phyloP scores from a whole-genome alignment of 306 rosid genomes.

The Pyrus pyrifolia region DNA sequence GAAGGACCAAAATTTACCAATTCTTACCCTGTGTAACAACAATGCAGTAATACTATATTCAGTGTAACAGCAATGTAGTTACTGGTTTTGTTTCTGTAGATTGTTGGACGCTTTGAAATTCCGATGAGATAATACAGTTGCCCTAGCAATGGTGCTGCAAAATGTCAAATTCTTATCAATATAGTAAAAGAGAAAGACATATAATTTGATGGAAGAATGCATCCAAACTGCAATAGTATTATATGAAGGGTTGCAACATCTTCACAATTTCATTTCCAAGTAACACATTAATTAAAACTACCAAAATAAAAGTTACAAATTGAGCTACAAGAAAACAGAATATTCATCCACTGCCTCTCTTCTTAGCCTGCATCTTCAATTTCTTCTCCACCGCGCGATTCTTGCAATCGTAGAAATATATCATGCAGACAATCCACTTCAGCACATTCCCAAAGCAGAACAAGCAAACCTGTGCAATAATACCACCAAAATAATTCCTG shows the following conservation, averaged over 20 bases:
- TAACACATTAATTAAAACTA: neutral
- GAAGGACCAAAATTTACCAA: neutral
- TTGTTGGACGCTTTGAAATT: neutral
- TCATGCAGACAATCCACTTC: constrained; percentile 48
- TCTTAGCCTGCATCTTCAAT: constrained; percentile 23
- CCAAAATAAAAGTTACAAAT: neutral
- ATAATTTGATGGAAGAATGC: neutral
- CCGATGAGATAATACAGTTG: neutral
- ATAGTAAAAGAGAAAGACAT: neutral
- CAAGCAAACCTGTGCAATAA: constrained; percentile 29
- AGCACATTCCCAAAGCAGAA: constrained; percentile 36
- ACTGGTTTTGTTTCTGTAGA: neutral
- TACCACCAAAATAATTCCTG: constrained; percentile 17
- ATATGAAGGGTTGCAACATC: neutral
- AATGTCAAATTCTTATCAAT: neutral
- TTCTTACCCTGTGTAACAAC: neutral
- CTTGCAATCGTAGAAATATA: constrained; percentile 52
- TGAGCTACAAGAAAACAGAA: neutral
- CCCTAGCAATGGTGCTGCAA: neutral
- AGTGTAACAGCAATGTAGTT: neutral
- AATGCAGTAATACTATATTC: neutral
- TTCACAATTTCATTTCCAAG: neutral
- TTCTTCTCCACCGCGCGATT: constrained; percentile 37
- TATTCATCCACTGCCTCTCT: constrained; percentile 5
- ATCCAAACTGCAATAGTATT: neutral